phyloP scores from a whole-genome alignment of 768 basidiomycete species.

The Kwoniella dejecticola region DNA sequence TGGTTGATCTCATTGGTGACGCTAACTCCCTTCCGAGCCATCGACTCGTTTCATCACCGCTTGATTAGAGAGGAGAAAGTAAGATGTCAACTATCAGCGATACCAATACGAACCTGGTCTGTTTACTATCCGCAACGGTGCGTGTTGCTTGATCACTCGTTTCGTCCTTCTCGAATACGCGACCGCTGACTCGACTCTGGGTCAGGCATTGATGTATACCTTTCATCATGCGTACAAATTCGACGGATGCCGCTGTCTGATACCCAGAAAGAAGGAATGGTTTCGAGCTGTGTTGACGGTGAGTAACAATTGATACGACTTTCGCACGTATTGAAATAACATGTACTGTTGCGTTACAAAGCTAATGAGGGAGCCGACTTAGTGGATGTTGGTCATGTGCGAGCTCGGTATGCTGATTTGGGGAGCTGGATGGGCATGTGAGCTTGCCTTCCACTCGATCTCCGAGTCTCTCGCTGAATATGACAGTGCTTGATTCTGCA shows the following conservation, averaged over 20 bases:
- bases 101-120: constrained; percentile 23
- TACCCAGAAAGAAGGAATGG: constrained; percentile 42
- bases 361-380: neutral
- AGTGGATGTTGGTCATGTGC: constrained; percentile 40
- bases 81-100: constrained; percentile 33
- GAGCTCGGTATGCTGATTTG: constrained; percentile 29
- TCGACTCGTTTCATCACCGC: too few relatives aligned
- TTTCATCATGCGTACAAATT: constrained; percentile 37
- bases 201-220: constrained; percentile 23
- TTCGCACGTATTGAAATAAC: too few relatives aligned
- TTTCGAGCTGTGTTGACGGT: constrained; percentile 38
- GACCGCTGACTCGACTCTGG: too few relatives aligned
- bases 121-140: constrained; percentile 22
- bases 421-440: constrained; percentile 31
- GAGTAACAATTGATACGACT: too few relatives aligned
- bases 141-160: constrained; percentile 2
- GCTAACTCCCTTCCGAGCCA: too few relatives aligned
- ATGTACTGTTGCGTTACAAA: too few relatives aligned
- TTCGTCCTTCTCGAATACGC: neutral
- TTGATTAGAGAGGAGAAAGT: neutral
- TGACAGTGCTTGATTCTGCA: neutral
- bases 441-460: constrained; percentile 2
- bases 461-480: neutral
- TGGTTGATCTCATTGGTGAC: too few relatives aligned
- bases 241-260: constrained; percentile 36